Evolutionary conservation across 306 rosid genomes (phyloP).

Genomic region (Castanea mollissima): DNA sequence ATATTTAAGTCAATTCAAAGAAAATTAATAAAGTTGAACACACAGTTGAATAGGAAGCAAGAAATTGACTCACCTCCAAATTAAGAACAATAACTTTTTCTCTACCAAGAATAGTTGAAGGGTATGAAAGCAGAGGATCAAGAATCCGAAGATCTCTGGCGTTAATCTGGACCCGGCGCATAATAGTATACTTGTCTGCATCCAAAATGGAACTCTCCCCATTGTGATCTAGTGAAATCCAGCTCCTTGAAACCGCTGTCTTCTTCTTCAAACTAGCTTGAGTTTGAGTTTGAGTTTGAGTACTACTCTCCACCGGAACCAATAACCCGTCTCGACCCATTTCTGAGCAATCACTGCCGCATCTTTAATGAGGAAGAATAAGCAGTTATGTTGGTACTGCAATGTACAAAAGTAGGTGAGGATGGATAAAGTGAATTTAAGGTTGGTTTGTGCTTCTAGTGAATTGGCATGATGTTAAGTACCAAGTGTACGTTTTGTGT

Average conservation of each 20-base stretch:
- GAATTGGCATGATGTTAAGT: not conserved
- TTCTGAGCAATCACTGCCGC: not conserved
- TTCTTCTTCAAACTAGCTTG: conserved; percentile 50
- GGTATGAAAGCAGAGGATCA: conserved; percentile 71
- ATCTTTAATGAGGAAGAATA: not conserved
- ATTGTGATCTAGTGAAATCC: conserved; percentile 57
- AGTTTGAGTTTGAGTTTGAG: not conserved
- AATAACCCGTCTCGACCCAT: conserved; percentile 26
- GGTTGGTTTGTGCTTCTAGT: not conserved
- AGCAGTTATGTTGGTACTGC: not conserved
- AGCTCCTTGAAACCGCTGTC: conserved; percentile 54
- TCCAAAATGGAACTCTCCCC: conserved; percentile 53
- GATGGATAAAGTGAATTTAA: too few relatives aligned
- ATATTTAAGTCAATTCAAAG: not conserved
- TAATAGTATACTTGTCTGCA: conserved; percentile 73
- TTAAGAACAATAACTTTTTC: conserved; percentile 82
- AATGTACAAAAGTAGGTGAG: not conserved
- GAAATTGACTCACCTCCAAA: conserved; percentile 52
- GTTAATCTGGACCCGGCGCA: conserved; percentile 64
- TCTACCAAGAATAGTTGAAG: conserved; percentile 75
- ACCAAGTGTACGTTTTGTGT: not conserved
- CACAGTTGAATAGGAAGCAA: not conserved
- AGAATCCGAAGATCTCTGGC: conserved; percentile 83
- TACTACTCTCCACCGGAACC: conserved; percentile 24
- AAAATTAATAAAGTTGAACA: not conserved